These are phyloP conservation scores for Pythium aristosporum DNA, from an alignment of 352 stramenopile species.

Conservation along the genomic window DNA sequence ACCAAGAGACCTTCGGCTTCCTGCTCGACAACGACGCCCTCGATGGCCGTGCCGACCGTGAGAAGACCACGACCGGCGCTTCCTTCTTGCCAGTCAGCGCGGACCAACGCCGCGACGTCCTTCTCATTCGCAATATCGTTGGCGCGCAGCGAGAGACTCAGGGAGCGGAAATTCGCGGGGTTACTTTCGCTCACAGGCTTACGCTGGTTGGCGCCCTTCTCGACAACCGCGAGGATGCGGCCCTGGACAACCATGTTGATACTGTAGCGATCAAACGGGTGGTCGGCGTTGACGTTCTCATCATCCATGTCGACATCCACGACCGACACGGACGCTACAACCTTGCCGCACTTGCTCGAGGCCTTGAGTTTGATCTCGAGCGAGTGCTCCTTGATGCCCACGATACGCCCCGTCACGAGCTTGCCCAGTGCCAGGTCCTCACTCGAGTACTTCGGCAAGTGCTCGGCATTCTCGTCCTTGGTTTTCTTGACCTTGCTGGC, in stretches of 20 bases:
- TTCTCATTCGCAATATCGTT: constrained; percentile 41
- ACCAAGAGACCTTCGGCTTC: constrained; percentile 51
- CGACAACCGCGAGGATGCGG: constrained; percentile 59
- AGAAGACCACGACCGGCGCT: constrained; percentile 72
- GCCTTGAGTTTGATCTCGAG: constrained; percentile 86
- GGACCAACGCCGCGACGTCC: constrained; percentile 47
- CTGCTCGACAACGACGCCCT: constrained; percentile 77
- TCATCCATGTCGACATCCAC: constrained; percentile 69
- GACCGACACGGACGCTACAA: constrained; percentile 75
- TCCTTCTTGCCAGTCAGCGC: constrained; percentile 75
- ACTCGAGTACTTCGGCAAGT: constrained; percentile 70
- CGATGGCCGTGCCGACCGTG: constrained; percentile 45
- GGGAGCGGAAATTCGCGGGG: constrained; percentile 62
- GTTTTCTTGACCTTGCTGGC: constrained; percentile 38
- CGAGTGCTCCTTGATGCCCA: constrained; percentile 73
- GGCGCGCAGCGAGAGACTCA: constrained; percentile 71
- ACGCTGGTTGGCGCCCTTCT: constrained; percentile 85
- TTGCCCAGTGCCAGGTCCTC: constrained; percentile 65
- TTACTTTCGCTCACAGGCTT: constrained; percentile 81
- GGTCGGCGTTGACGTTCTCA: constrained; percentile 24
- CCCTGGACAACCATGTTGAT: constrained; percentile 71
- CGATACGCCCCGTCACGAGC: constrained; percentile 66
- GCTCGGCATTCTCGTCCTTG: constrained; percentile 31
- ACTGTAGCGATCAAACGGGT: constrained; percentile 82
- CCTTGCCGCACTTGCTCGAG: constrained; percentile 72